A percentile compares a stretch with the other conserved stretches of the same genome.
Evolutionary conservation across 345 rosid species (phyloP).

Genomic region (Hibiscus trionum): DNA sequence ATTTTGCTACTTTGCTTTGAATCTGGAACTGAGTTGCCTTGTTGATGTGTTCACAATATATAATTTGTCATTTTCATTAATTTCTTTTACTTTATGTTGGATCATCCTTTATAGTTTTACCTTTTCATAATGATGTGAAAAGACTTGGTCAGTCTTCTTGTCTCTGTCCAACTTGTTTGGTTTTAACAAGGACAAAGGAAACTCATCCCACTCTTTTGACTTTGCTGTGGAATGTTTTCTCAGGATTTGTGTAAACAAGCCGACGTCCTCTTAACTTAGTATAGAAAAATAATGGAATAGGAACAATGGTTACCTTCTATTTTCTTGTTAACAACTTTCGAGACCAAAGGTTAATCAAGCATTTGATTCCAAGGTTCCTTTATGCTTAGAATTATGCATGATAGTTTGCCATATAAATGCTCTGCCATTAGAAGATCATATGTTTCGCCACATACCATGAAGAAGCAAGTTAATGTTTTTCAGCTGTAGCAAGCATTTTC

Average conservation of each 20-base stretch:
- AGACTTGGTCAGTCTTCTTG: neutral
- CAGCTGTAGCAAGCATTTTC: neutral
- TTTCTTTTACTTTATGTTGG: neutral
- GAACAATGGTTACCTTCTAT: neutral
- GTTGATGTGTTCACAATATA: neutral
- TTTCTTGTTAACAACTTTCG: neutral
- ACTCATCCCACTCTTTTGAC: neutral
- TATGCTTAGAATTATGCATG: neutral
- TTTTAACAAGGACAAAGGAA: neutral
- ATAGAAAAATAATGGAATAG: neutral
- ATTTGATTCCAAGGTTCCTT: neutral
- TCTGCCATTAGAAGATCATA: neutral
- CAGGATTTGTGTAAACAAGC: neutral
- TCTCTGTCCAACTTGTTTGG: neutral
- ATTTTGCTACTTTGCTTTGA: neutral
- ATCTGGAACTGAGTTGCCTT: neutral
- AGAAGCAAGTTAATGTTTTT: neutral
- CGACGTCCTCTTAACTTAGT: neutral
- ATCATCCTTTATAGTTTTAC: neutral
- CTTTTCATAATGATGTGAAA: neutral
- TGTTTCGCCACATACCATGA: neutral
- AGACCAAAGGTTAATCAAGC: neutral
- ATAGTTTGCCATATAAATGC: neutral
- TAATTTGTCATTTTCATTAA: neutral
- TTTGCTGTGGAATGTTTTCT: neutral